Percentiles rank a stretch among this genome's conserved stretches.
phyloP scores from a whole-genome alignment of 2,329 filamentous ascomycete genomes.

The Ophiostoma sp. region DNA sequence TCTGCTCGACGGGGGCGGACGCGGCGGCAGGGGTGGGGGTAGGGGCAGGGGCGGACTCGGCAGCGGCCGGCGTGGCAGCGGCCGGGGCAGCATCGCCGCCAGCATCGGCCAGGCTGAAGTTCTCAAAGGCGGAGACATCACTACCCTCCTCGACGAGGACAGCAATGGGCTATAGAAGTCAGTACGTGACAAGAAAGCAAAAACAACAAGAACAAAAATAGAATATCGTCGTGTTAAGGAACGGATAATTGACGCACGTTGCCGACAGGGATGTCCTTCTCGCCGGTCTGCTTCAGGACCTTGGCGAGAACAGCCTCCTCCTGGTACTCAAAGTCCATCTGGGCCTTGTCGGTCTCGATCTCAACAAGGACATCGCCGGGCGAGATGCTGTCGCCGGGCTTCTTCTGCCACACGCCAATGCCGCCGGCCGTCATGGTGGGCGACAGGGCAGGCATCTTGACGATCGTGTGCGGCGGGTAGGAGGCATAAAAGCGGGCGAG shows the following conservation, averaged over 20 bases:
- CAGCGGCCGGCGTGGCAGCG: constrained; percentile 58
- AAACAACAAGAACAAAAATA: not conserved
- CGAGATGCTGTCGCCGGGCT: constrained; percentile 76
- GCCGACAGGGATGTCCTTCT: constrained; percentile 90
- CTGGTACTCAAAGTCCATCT: constrained; percentile 91
- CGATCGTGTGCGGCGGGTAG: constrained; percentile 87
- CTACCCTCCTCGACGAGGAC: constrained; percentile 87
- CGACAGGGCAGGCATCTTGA: constrained; percentile 97
- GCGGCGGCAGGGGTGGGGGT: constrained; percentile 45
- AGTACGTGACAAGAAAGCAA: not conserved
- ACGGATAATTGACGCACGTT: constrained; percentile 60
- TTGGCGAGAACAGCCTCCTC: constrained; percentile 84
- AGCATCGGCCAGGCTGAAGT: constrained; percentile 82
- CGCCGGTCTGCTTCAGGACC: constrained; percentile 84
- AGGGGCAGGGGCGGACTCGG: constrained; percentile 45
- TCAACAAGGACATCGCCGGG: constrained; percentile 92
- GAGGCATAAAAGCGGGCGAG: constrained; percentile 67
- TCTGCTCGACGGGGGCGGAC: constrained; percentile 57
- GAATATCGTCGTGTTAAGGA: not conserved
- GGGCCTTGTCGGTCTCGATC: constrained; percentile 91
- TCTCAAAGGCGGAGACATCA: constrained; percentile 82
- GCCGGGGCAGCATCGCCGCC: constrained; percentile 68
- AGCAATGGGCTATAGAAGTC: constrained; percentile 71
- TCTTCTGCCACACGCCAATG: constrained; percentile 98
- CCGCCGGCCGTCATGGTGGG: constrained; percentile 97